A percentile compares a stretch with the other conserved stretches of the same genome.
Conservation (phyloP, 306 rosid species). For the Echinosophora koreensis region DNA sequence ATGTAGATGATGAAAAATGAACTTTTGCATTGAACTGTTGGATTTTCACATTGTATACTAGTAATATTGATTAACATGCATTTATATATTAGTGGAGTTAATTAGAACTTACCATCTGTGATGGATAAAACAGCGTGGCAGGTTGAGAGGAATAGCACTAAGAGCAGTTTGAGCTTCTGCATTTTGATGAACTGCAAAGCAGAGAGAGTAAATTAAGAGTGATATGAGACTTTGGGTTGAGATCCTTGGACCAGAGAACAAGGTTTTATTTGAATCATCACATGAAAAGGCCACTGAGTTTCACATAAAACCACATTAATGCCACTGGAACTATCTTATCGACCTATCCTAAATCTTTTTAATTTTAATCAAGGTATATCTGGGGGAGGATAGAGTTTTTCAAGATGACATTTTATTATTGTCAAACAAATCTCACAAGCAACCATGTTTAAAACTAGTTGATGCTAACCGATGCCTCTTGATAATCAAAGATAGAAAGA, state of each 20-base stretch:
- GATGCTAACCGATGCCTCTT: too few species aligned
- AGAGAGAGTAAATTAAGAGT: not conserved
- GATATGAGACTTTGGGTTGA: slow-evolving; percentile 13
- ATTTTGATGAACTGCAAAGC: slow-evolving; percentile 36
- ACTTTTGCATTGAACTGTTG: slow-evolving; percentile 13
- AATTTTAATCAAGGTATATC: too few species aligned
- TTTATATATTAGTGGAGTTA: not conserved
- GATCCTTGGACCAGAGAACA: slow-evolving; percentile 37
- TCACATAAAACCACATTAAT: slow-evolving; percentile 47
- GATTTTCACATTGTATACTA: not conserved
- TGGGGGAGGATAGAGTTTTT: too few species aligned
- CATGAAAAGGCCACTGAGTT: slow-evolving; percentile 49
- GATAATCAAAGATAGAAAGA: too few species aligned
- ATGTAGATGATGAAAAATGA: not conserved
- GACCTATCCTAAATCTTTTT: not conserved
- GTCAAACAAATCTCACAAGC: slow-evolving; percentile 37
- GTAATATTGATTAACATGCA: not conserved
- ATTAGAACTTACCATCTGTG: slow-evolving; percentile 56
- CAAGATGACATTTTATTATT: not conserved
- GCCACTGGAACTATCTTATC: slow-evolving; percentile 51
- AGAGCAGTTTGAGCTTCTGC: slow-evolving; percentile 55
- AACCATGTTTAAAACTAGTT: not conserved
- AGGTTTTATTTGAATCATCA: slow-evolving; percentile 54
- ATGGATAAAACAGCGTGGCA: slow-evolving; percentile 49
- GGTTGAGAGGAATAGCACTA: slow-evolving; percentile 55